Percentiles rank a stretch among this genome's conserved stretches.
These are phyloP conservation scores for Mrakia frigida DNA, from an alignment of 768 basidiomycete species.

Conservation along the genomic window DNA sequence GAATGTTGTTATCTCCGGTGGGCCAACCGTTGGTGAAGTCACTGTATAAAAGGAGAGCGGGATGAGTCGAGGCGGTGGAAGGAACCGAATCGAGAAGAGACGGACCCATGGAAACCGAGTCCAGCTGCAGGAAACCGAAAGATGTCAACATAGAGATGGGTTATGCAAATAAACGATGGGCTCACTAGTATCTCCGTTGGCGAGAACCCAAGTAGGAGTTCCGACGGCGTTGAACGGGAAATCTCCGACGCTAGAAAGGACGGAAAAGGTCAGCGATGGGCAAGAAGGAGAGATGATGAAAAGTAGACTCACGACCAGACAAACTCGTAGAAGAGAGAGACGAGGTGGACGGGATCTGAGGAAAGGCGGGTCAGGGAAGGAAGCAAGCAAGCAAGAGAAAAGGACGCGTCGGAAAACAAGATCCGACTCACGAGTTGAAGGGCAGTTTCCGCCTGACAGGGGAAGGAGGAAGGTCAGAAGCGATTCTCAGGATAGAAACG, in stretches of 20 bases:
- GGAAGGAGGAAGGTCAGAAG: neutral
- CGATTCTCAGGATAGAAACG: no score
- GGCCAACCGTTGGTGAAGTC: constrained; percentile 46
- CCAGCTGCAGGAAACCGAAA: neutral
- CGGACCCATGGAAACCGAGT: constrained; percentile 6
- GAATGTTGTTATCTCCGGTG: constrained; percentile 40
- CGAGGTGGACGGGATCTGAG: constrained; percentile 41
- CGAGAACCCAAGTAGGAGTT: constrained; percentile 40
- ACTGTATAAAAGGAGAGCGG: constrained; percentile 37
- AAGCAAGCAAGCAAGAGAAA: no score
- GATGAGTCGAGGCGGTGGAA: neutral
- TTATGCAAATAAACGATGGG: constrained; percentile 8
- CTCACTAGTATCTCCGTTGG: constrained; percentile 42
- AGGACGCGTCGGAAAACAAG: neutral
- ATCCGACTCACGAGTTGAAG: constrained; percentile 11
- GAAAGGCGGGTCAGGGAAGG: neutral
- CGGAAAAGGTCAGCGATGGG: neutral
- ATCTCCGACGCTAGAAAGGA: constrained; percentile 37
- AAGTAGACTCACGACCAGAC: constrained; percentile 35
- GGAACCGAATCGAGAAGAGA: neutral
- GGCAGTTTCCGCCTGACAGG: constrained; percentile 22
- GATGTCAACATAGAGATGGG: neutral
- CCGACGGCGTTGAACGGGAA: constrained; percentile 43
- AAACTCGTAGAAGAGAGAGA: constrained; percentile 46
- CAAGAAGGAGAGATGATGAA: constrained; percentile 39